Evolutionary conservation across 257 asterid species (phyloP), one percentile per base, ranked within the genome.

Genomic region (Solanum chilense): DNA sequence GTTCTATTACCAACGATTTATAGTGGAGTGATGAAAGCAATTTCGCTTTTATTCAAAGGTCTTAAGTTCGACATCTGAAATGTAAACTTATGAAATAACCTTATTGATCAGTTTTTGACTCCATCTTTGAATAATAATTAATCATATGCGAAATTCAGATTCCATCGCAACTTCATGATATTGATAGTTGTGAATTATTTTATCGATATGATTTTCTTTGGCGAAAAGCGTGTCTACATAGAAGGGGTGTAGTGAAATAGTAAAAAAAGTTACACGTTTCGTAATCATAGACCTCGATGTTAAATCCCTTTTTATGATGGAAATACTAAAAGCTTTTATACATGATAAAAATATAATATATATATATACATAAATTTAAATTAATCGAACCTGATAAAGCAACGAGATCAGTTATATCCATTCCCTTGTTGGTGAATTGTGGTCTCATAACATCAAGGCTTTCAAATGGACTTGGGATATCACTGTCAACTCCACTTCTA

Each of bases 391-490:
- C 93, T 2, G 93, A 91, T 44, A 88, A 39, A 13, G 92, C 91
- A 18, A 91, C 93, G 27, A 91, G 83, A 86, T 91, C 93, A 2
- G 89, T 88, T 31, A 86, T 73, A 84, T 85, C 88, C 62, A 91
- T 86, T 20, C 89, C 91, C 49, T 83, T 69, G 7, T 13, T 85
- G n/a, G 52, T 45, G 74, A 91, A 91, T 56, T 71, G 89, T 35
- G 85, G 39, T n/a, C 6, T 66, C 86, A 90, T 78, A 10, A 13
- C 45, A 49, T 14, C 62, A 45, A 90, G 86, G 76, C 35, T 85
- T 10, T 71, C 89, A 12, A 41, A 20, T 20, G 92, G 89, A 44
- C 87, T 3, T 0, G 93, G 93, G 16, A 91, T 29, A 18, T 89
- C 87, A 37, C 39, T 84, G 11, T 70, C 15, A 3, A 91, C 91